These are phyloP conservation scores for Rhizomucor miehei DNA, from an alignment of 371 early-diverging fungal genomes.

Conservation along the genomic window DNA sequence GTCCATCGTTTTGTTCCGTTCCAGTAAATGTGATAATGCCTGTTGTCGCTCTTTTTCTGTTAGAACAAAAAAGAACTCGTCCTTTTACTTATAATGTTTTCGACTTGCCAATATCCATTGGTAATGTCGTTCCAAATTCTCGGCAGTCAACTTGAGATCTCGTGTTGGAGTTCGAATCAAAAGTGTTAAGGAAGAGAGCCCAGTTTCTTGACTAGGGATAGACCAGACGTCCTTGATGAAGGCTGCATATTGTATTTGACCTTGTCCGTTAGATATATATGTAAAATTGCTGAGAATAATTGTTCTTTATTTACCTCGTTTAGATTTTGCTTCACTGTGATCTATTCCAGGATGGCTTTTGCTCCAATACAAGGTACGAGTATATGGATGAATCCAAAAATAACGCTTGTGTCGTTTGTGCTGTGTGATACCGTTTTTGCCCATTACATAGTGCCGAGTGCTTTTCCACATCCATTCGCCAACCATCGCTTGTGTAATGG, in stretches of 20 bases:
- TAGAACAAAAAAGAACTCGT: too few species aligned
- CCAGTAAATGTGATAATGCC: too few species aligned
- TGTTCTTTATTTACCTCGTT: conserved; percentile 55
- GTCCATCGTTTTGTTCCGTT: too few species aligned
- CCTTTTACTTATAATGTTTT: too few species aligned
- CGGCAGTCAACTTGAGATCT: conserved; percentile 69
- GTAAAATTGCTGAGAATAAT: too few species aligned
- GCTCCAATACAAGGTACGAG: conserved; percentile 79
- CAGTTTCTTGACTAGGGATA: conserved; percentile 39
- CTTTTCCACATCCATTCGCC: conserved; percentile 79
- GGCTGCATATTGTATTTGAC: too few species aligned
- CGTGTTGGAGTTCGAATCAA: conserved; percentile 65
- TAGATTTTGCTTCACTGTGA: conserved; percentile 49
- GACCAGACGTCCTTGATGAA: conserved; percentile 58
- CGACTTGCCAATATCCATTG: conserved; percentile 55
- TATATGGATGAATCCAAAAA: conserved; percentile 88
- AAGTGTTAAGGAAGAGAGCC: conserved; percentile 53
- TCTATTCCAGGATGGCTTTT: conserved; percentile 62
- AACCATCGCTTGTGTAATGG: conserved; percentile 81
- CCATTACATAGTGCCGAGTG: conserved; percentile 57
- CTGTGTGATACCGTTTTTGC: conserved; percentile 51
- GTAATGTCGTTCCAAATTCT: conserved; percentile 64
- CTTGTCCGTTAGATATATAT: too few species aligned
- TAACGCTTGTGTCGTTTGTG: conserved; percentile 66
- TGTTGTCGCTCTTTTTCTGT: too few species aligned